phyloP scores from a whole-genome alignment of 2,329 filamentous ascomycete species.

The Gyromitra esculenta region DNA sequence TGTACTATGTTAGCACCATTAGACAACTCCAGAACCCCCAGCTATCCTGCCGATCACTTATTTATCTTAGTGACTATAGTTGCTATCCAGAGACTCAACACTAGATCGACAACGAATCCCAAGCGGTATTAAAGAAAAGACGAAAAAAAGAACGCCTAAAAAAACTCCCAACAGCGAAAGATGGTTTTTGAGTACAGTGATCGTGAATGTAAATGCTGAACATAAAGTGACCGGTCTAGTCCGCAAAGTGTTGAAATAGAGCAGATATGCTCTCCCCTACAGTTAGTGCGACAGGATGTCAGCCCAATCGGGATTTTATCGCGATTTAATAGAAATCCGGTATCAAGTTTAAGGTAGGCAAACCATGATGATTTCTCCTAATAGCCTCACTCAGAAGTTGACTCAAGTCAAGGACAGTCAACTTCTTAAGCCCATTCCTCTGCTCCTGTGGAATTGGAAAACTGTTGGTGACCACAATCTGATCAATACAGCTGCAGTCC shows the following conservation, averaged over 20 bases:
- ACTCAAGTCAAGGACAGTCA: constrained; percentile 88
- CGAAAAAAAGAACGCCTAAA: constrained; percentile 39
- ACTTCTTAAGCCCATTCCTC: constrained; percentile 76
- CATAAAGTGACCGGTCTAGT: constrained; percentile 43
- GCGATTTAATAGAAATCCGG: constrained; percentile 56
- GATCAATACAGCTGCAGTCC: constrained; percentile 88
- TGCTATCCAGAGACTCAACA: constrained; percentile 6
- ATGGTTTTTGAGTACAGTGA: constrained; percentile 45
- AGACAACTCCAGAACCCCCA: constrained; percentile 23
- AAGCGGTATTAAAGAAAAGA: constrained; percentile 39
- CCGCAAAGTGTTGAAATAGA: constrained; percentile 73
- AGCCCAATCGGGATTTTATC: constrained; percentile 47
- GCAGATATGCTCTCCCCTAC: constrained; percentile 62
- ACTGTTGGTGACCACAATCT: constrained; percentile 93
- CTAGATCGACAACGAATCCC: constrained; percentile 17
- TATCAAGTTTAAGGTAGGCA: constrained; percentile 69
- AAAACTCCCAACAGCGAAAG: constrained; percentile 42
- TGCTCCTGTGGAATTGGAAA: constrained; percentile 87
- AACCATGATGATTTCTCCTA: constrained; percentile 93
- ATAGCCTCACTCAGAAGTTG: constrained; percentile 91
- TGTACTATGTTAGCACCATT: constrained; percentile 34
- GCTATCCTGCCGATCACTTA: constrained; percentile 18
- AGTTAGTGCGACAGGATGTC: constrained; percentile 44
- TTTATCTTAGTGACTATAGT: constrained; percentile 17
- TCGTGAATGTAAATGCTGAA: constrained; percentile 29